Conservation (phyloP, 192 early-diverging fungal genomes). For the Irineochytrium annulatum region DNA sequence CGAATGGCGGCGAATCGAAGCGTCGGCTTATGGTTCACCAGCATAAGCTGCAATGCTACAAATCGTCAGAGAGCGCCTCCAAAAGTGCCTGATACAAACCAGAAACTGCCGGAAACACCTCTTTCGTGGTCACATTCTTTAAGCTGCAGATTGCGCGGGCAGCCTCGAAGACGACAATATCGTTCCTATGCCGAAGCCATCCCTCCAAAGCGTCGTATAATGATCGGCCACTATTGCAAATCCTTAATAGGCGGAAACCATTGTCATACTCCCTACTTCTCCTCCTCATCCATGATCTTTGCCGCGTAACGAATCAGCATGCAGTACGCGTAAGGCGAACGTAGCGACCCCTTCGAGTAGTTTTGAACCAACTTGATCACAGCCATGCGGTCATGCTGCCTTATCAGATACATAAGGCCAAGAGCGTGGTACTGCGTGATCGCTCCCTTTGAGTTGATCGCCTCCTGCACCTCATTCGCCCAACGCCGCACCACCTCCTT, state of each 20-base stretch:
- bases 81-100: conserved; percentile 38
- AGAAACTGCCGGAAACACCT: conserved; percentile 88
- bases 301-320: conserved; percentile 89
- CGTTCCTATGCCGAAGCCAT: conserved; percentile 90
- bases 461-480: conserved; percentile 96
- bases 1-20: conserved; percentile 96
- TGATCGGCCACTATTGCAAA: conserved; percentile 37
- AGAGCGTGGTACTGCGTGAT: conserved; percentile 98
- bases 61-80: background rate
- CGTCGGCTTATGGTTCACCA: conserved; percentile 88
- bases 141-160: conserved; percentile 95
- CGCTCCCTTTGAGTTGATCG: conserved; percentile 84
- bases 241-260: no score
- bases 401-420: conserved; percentile 89
- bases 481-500: conserved; percentile 94
- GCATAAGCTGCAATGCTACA: conserved; percentile 82
- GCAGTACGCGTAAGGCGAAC: conserved; percentile 84
- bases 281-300: conserved; percentile 65
- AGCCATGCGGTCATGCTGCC: conserved; percentile 97
- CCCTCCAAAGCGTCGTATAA: conserved; percentile 84
- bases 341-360: conserved; percentile 66
- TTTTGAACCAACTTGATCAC: conserved; percentile 93
- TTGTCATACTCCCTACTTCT: conserved; percentile 14
- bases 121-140: conserved; percentile 72
- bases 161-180: conserved; percentile 97